phyloP scores from a whole-genome alignment of 2,329 filamentous ascomycete species.

The Phialophora macrospora region DNA sequence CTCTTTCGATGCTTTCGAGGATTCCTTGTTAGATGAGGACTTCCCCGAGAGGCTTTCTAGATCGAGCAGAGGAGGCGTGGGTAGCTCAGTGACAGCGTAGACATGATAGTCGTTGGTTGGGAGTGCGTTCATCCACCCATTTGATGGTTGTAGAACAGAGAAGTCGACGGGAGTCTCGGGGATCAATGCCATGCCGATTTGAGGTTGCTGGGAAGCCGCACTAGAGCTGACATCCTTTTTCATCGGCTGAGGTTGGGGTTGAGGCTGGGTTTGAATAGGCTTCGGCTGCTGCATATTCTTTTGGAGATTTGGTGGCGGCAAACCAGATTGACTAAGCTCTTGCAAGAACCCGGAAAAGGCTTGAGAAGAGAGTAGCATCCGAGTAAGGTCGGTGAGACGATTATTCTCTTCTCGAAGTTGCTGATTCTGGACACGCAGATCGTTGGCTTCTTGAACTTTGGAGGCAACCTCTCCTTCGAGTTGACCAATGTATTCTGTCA shows the following conservation, averaged over 20 bases:
- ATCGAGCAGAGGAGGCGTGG: slow-evolving; percentile 67
- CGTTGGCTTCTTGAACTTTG: slow-evolving; percentile 82
- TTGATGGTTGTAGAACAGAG: slow-evolving; percentile 67
- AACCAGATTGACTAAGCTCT: slow-evolving; percentile 66
- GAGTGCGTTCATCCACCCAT: slow-evolving; percentile 55
- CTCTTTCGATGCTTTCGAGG: slow-evolving; percentile 24
- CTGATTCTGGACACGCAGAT: slow-evolving; percentile 79
- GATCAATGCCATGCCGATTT: slow-evolving; percentile 78
- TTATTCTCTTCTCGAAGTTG: slow-evolving; percentile 84
- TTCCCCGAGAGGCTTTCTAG: slow-evolving; percentile 72
- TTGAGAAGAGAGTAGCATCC: slow-evolving; percentile 77
- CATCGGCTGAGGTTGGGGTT: slow-evolving; percentile 48
- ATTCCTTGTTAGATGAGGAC: slow-evolving; percentile 42
- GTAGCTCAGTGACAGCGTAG: slow-evolving; percentile 74
- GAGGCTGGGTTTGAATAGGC: slow-evolving; percentile 46
- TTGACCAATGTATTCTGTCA: slow-evolving; percentile 92
- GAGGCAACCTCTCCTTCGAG: slow-evolving; percentile 85
- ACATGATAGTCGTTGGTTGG: slow-evolving; percentile 54
- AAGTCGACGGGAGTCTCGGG: slow-evolving; percentile 79
- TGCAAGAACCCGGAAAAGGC: slow-evolving; percentile 83
- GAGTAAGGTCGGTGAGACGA: slow-evolving; percentile 76
- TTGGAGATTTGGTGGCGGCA: slow-evolving; percentile 48
- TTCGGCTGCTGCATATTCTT: slow-evolving; percentile 46
- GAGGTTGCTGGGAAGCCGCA: slow-evolving; percentile 57
- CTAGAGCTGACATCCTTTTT: slow-evolving; percentile 72